A percentile compares a stretch with the other conserved stretches of the same genome.
These are phyloP conservation scores for Periglandula ipomoeae DNA, from an alignment of 2,329 filamentous ascomycete genomes.

Conservation along the genomic window DNA sequence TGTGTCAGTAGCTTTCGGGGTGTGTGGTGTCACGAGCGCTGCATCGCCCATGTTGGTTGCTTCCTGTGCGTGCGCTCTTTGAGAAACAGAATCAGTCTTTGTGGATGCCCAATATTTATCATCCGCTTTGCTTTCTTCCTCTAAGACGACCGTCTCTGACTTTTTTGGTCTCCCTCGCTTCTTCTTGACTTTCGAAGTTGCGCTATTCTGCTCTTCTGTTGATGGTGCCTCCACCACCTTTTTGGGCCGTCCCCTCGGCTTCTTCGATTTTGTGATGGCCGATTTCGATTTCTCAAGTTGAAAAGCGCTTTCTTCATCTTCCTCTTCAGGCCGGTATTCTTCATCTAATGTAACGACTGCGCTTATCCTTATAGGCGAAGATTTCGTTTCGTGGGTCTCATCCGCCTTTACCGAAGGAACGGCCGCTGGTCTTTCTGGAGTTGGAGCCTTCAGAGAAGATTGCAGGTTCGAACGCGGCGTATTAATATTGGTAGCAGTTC, in stretches of 20 bases:
- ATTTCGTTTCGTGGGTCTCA: not conserved
- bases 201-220: conserved; percentile 3
- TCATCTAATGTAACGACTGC: not conserved
- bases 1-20: not conserved
- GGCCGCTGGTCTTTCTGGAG: not conserved
- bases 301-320: conserved; percentile 11
- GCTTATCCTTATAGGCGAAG: not conserved
- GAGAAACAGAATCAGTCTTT: not conserved
- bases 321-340: not conserved
- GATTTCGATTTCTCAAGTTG: conserved; percentile 6
- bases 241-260: conserved; percentile 24
- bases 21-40: not conserved
- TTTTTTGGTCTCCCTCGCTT: conserved; percentile 36
- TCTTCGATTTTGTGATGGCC: conserved; percentile 16
- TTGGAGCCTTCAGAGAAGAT: not conserved
- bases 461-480: conserved; percentile 17
- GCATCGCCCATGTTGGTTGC: not conserved
- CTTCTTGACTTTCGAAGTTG: conserved; percentile 17
- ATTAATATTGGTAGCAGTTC: conserved; percentile 26
- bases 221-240: conserved; percentile 8
- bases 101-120: not conserved
- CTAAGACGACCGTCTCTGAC: not conserved
- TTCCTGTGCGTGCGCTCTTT: not conserved
- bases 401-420: not conserved
- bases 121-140: not conserved